A percentile compares a stretch with the other conserved stretches of the same genome.
Evolutionary conservation across 2,329 filamentous ascomycete species (phyloP).

Genomic region (Eurotiales sp.): DNA sequence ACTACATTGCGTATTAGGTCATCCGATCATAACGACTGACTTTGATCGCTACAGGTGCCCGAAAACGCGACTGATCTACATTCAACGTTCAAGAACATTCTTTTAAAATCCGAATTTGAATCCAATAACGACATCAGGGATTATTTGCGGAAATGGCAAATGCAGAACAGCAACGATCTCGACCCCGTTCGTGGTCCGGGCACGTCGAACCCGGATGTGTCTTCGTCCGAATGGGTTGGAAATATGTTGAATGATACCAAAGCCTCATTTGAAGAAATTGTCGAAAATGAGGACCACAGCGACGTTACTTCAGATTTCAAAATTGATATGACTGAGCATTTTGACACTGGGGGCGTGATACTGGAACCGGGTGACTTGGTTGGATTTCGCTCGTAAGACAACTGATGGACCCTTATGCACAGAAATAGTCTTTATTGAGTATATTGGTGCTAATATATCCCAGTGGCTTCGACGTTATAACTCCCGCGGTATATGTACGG

Average conservation of each 20-base stretch:
- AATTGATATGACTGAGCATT: conserved; percentile 27
- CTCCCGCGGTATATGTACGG: conserved; percentile 39
- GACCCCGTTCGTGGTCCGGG: conserved; percentile 28
- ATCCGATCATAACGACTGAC: not conserved
- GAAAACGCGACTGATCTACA: conserved; percentile 4
- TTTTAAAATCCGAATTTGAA: conserved; percentile 32
- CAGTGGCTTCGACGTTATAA: conserved; percentile 26
- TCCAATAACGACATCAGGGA: conserved; percentile 36
- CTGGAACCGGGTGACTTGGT: conserved; percentile 42
- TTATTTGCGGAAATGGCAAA: conserved; percentile 41
- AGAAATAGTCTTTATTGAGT: not conserved
- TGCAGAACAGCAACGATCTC: conserved; percentile 24
- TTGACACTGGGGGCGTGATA: conserved; percentile 23
- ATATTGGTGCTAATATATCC: conserved; percentile 1
- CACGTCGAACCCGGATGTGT: conserved; percentile 14
- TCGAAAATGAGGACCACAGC: conserved; percentile 21
- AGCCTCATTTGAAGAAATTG: conserved; percentile 26
- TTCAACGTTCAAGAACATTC: conserved; percentile 25
- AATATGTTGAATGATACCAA: conserved; percentile 33
- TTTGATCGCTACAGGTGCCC: not conserved
- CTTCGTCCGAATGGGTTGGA: conserved; percentile 20
- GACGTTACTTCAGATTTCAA: conserved; percentile 26
- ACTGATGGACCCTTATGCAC: too few relatives aligned
- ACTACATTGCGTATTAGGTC: not conserved
- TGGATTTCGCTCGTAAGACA: conserved; percentile 29